Conservation (phyloP, 2,329 filamentous ascomycete genomes). For the Parafenestella ontariensis region DNA sequence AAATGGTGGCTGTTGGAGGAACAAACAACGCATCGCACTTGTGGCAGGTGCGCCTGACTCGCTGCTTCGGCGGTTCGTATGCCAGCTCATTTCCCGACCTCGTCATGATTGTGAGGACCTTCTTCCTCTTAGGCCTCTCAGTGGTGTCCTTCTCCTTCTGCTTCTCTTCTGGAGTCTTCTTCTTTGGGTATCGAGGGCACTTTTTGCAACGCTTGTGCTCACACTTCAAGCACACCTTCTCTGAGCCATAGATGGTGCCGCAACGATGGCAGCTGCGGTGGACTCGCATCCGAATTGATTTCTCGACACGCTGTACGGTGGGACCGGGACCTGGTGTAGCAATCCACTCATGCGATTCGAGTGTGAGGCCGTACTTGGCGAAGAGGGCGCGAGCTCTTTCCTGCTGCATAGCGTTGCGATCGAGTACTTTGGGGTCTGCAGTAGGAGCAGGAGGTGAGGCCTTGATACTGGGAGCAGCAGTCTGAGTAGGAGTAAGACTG, state of each 20-base stretch:
- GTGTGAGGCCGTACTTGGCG: conserved; percentile 52
- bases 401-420: conserved; percentile 47
- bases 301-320: conserved; percentile 66
- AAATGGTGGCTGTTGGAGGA: conserved; percentile 62
- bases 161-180: conserved; percentile 58
- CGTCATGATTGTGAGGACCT: conserved; percentile 68
- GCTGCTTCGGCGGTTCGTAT: conserved; percentile 73
- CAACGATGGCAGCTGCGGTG: conserved; percentile 84
- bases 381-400: conserved; percentile 52
- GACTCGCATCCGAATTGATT: conserved; percentile 78
- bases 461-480: conserved; percentile 3
- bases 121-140: conserved; percentile 58
- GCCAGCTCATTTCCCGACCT: conserved; percentile 73
- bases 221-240: conserved; percentile 78
- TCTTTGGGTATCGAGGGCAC: conserved; percentile 76
- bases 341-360: conserved; percentile 50
- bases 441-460: conserved; percentile 13
- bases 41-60: conserved; percentile 79
- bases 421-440: conserved; percentile 24
- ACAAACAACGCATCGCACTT: conserved; percentile 71
- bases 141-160: conserved; percentile 39
- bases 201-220: conserved; percentile 81
- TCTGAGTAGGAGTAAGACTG: conserved; percentile 3
- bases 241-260: conserved; percentile 73
- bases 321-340: conserved; percentile 31